Conservation (phyloP, 2,329 filamentous ascomycete species). For the Talaromyces marneffei region DNA sequence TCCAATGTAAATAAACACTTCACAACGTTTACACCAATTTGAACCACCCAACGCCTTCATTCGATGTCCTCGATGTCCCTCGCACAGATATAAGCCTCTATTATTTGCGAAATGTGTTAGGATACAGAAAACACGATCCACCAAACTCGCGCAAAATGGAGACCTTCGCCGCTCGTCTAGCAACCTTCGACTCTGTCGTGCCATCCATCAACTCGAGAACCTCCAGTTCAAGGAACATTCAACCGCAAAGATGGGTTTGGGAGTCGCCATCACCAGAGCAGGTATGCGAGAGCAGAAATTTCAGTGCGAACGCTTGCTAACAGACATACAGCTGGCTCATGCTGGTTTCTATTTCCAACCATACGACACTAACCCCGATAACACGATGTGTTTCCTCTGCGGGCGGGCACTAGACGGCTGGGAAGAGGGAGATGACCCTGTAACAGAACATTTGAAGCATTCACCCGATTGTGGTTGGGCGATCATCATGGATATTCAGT, state of each 20-base stretch:
- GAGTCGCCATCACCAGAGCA: constrained; percentile 58
- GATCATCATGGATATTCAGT: constrained; percentile 58
- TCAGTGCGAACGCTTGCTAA: constrained; percentile 4
- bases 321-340: constrained; percentile 62
- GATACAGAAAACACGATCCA: not conserved
- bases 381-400: constrained; percentile 85
- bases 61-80: too few relatives aligned
- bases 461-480: constrained; percentile 83
- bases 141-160: constrained; percentile 42
- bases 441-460: constrained; percentile 79
- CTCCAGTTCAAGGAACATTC: constrained; percentile 58
- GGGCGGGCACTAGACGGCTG: constrained; percentile 80
- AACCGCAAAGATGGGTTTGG: constrained; percentile 69
- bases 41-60: not conserved
- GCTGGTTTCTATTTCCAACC: constrained; percentile 91
- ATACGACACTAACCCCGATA: constrained; percentile 68
- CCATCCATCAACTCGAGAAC: constrained; percentile 61
- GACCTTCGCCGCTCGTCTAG: constrained; percentile 69
- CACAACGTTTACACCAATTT: not conserved
- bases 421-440: constrained; percentile 78
- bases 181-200: constrained; percentile 67
- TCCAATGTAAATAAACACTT: not conserved
- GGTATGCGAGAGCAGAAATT: constrained; percentile 42
- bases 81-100: not conserved
- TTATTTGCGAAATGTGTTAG: not conserved